Base-by-base conservation (phyloP, 441 rosid species). In the Cnidoscolus chayamansa region DNA sequence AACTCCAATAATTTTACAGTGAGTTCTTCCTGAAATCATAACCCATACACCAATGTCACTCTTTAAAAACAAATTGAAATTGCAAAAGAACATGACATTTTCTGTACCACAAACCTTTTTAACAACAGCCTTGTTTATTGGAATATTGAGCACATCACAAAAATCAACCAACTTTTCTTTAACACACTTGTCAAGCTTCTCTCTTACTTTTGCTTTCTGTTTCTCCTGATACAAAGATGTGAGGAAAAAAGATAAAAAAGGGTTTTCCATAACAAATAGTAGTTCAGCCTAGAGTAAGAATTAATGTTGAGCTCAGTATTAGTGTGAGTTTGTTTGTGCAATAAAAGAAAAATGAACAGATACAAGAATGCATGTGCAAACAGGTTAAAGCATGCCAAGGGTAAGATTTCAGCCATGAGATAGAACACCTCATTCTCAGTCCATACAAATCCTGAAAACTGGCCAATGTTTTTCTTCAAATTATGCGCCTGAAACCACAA, bases 361-460 rank as follows among this genome's bases (percentile, higher is more conserved):
- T 35, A 35, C 37, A 35, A 35, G 37, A 35, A 43, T 25, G 15
- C 31, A 59, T 50, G 43, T n/a, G 73, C 32, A 54, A 43, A 47
- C 16, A 25, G 17, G 49, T 25, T 50, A 48, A 31, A 68, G 53
- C 6, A 43, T 40, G 47, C 11, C 19, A 13, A 57, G 40, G 51
- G 16, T 56, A 58, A 61, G n/a, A 5, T 37, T 64, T 67, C 4
- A 74, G 65, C 66, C 32, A 37, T 16, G 20, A 53, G 56, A 67
- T 67, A 60, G 13, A 31, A 50, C 76, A 91, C 99, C 98, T 95
- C 95, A 63, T 89, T 86, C 77, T 88, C 91, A 76, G 78, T 71
- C 99, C 98, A 95, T 17, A 89, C 91, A 79, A 68, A 95, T 63
- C 98, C 99, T 19, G 99, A 95, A 85, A 95, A 95, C 74, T 87